Percentiles rank a stretch among this genome's conserved stretches.
Conservation (phyloP, 495 filamentous ascomycete species). For the Margaritispora aquatica region DNA sequence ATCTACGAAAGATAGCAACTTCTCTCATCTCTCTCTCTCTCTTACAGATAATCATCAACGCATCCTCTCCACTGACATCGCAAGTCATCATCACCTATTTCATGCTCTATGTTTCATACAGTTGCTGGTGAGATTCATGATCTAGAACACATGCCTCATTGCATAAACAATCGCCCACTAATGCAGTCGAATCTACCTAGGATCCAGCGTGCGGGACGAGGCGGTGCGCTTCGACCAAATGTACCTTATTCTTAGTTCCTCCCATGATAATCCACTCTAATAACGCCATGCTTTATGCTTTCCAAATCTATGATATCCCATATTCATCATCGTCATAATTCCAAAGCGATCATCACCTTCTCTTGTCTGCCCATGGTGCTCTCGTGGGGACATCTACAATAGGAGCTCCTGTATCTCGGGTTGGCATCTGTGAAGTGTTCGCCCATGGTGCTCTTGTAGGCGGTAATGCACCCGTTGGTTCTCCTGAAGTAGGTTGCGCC, state of each 20-base stretch:
- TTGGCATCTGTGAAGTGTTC: background rate
- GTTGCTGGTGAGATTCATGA: background rate
- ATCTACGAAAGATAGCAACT: too few relatives aligned
- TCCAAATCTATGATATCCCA: background rate
- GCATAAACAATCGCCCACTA: background rate
- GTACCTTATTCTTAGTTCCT: background rate
- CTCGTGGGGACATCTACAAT: slow-evolving; percentile 28
- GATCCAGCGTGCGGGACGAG: background rate
- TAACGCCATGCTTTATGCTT: background rate
- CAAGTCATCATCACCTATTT: background rate
- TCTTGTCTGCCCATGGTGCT: slow-evolving; percentile 32
- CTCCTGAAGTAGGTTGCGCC: slow-evolving; percentile 3
- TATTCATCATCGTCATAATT: background rate
- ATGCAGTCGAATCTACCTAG: background rate
- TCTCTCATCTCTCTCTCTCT: too few relatives aligned
- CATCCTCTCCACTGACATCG: too few relatives aligned
- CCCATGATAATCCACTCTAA: background rate
- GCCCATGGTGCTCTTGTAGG: slow-evolving; percentile 33
- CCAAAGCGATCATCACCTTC: background rate
- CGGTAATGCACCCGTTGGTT: slow-evolving; percentile 27
- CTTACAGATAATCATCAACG: too few relatives aligned
- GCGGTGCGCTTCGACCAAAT: background rate
- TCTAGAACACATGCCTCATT: background rate
- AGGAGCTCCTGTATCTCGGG: background rate
- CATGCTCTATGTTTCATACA: background rate